phyloP scores from a whole-genome alignment of 2,329 filamentous ascomycete genomes.

The Sporothrix variecibatus region DNA sequence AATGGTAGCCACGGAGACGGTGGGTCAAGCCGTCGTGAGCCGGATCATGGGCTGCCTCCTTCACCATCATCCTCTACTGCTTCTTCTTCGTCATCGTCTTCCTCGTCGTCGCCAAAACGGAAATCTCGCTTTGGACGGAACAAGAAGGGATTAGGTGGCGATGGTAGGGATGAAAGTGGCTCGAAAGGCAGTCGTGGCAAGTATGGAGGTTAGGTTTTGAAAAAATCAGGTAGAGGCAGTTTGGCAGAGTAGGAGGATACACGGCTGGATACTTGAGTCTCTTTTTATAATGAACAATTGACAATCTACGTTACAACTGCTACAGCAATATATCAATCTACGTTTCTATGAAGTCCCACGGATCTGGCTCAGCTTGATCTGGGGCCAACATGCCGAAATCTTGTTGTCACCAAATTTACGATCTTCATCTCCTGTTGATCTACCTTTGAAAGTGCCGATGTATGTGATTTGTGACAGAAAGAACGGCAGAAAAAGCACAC shows the following conservation, averaged over 20 bases:
- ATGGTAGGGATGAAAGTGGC: background rate
- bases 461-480: slow-evolving; percentile 24
- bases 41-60: background rate
- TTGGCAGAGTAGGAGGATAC: background rate
- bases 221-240: background rate
- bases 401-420: background rate
- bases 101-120: background rate
- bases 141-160: background rate
- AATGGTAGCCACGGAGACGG: background rate
- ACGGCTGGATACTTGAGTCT: background rate
- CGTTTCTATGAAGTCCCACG: background rate
- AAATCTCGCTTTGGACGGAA: background rate
- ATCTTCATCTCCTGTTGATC: background rate
- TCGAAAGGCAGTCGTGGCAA: background rate
- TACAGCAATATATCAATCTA: background rate
- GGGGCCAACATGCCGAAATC: background rate
- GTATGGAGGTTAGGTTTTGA: background rate
- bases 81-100: slow-evolving; percentile 1
- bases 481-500: background rate
- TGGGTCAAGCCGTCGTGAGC: background rate
- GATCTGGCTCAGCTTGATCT: slow-evolving; percentile 7
- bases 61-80: slow-evolving; percentile 18
- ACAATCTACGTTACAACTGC: background rate
- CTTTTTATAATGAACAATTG: background rate
- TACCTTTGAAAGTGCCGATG: slow-evolving; percentile 7